These are phyloP conservation scores for Meyerozyma athensensis DNA, from an alignment of 1,139 yeast genomes.

Conservation along the genomic window DNA sequence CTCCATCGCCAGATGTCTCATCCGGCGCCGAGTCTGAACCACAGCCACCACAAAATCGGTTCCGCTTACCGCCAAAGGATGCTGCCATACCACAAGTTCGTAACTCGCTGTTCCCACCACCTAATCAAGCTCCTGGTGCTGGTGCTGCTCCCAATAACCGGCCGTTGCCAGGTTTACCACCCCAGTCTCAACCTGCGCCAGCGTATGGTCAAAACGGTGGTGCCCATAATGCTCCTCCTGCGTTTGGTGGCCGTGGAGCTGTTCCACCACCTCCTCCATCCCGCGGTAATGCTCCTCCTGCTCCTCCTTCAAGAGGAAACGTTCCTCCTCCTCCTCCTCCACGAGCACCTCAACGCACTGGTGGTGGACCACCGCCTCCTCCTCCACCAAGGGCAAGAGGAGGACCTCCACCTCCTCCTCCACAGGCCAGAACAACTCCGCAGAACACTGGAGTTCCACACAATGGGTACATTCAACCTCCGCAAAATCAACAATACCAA, in stretches of 20 bases:
- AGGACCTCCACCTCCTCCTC: conserved; percentile 8
- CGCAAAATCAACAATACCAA: conserved; percentile 4
- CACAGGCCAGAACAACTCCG: conserved; percentile 11
- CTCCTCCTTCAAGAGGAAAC: conserved; percentile 29
- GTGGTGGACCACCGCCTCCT: conserved; percentile 8
- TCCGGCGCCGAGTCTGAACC: conserved; percentile 4
- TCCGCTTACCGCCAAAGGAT: conserved; percentile 20
- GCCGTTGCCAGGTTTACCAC: conserved; percentile 6
- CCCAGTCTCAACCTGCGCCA: conserved; percentile 1
- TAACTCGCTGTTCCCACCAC: conserved; percentile 25
- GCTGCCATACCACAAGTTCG: conserved; percentile 28
- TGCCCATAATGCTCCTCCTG: conserved; percentile 6
- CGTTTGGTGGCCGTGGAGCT: conserved; percentile 12
- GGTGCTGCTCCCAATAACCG: conserved; percentile 6
- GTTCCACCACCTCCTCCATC: conserved; percentile 8
- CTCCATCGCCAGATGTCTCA: conserved; percentile 6
- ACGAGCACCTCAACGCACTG: conserved; percentile 22
- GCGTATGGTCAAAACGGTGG: conserved; percentile 6
- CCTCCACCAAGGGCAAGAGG: conserved; percentile 8
- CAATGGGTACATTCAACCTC: conserved; percentile 7
- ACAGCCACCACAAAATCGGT: conserved; percentile 10
- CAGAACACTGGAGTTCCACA: conserved; percentile 9
- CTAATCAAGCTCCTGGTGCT: conserved; percentile 4
- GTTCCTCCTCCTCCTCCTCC: conserved; percentile 6
- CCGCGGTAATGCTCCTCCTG: conserved; percentile 15